A percentile compares a stretch with the other conserved stretches of the same genome.
These are phyloP conservation scores for Eucalyptus sp. DNA, from an alignment of 345 rosid species.

Conservation along the genomic window DNA sequence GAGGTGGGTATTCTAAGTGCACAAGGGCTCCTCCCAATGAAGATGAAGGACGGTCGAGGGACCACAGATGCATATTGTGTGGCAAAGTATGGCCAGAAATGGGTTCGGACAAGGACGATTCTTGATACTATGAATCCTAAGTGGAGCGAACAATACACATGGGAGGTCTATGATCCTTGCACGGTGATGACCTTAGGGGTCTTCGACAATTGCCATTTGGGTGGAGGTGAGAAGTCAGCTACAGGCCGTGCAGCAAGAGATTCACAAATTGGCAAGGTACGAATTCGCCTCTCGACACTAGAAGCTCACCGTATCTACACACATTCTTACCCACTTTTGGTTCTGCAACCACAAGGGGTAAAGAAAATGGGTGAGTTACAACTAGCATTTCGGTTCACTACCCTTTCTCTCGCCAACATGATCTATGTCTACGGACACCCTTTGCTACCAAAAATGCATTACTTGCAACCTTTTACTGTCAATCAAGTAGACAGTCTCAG, in stretches of 20 bases:
- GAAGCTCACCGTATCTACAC: conserved; percentile 69
- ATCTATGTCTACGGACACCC: conserved; percentile 53
- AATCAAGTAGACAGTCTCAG: conserved; percentile 66
- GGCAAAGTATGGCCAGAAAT: conserved; percentile 78
- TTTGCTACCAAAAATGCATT: conserved; percentile 85
- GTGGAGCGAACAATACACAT: conserved; percentile 83
- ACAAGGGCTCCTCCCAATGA: conserved; percentile 66
- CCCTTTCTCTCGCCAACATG: conserved; percentile 55
- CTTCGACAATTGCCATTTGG: conserved; percentile 61
- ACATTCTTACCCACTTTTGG: conserved; percentile 68
- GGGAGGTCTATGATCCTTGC: conserved; percentile 94
- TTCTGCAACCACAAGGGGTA: conserved; percentile 53
- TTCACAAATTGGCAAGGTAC: conserved; percentile 66
- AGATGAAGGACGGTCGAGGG: conserved; percentile 63
- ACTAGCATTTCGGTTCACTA: conserved; percentile 53
- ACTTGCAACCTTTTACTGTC: conserved; percentile 64
- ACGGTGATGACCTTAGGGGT: conserved; percentile 73
- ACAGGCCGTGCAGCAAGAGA: conserved; percentile 27
- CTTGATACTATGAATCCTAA: conserved; percentile 42
- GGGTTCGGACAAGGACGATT: conserved; percentile 79
- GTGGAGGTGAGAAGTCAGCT: conserved; percentile 19
- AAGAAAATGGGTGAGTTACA: conserved; percentile 80
- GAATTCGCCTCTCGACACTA: conserved; percentile 62
- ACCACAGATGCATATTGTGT: conserved; percentile 65
- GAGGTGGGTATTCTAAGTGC: conserved; percentile 76